A percentile compares a stretch with the other conserved stretches of the same genome.
These are phyloP conservation scores for Fusarium buharicum DNA, from an alignment of 2,329 filamentous ascomycete species.

Conservation along the genomic window DNA sequence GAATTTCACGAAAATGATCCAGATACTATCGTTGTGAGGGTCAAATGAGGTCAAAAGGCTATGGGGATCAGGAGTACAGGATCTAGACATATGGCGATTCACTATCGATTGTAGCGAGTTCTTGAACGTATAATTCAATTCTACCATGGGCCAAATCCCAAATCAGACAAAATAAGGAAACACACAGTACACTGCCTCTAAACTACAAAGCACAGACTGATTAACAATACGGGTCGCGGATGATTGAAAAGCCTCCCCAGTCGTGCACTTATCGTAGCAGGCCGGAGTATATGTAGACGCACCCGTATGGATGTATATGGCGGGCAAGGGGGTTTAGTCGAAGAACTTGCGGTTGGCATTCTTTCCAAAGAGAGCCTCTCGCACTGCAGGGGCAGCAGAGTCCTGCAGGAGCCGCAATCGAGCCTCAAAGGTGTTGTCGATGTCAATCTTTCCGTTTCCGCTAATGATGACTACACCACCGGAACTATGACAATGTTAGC, in stretches of 20 bases:
- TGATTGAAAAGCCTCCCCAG: conserved; percentile 33
- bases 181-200: conserved; percentile 51
- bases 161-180: conserved; percentile 42
- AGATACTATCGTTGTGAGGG: conserved; percentile 39
- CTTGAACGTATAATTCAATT: conserved; percentile 43
- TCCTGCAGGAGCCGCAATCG: conserved; percentile 86
- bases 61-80: not conserved
- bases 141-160: conserved; percentile 40
- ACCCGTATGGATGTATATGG: conserved; percentile 16
- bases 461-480: conserved; percentile 86
- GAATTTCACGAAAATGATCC: conserved; percentile 12
- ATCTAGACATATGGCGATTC: not conserved
- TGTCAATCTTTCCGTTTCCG: conserved; percentile 91
- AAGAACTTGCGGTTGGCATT: conserved; percentile 97
- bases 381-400: conserved; percentile 83
- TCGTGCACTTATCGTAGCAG: conserved; percentile 33
- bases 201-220: conserved; percentile 46
- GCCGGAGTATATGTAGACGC: conserved; percentile 27
- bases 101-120: conserved; percentile 23
- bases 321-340: conserved; percentile 67
- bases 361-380: conserved; percentile 88
- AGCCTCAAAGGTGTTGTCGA: conserved; percentile 98
- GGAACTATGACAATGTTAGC: conserved; percentile 65
- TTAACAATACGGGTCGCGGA: conserved; percentile 43
- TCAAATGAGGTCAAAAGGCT: conserved; percentile 12